Evolutionary conservation across 139 green algal genomes (phyloP).

Genomic region (Chlorella sp.): DNA sequence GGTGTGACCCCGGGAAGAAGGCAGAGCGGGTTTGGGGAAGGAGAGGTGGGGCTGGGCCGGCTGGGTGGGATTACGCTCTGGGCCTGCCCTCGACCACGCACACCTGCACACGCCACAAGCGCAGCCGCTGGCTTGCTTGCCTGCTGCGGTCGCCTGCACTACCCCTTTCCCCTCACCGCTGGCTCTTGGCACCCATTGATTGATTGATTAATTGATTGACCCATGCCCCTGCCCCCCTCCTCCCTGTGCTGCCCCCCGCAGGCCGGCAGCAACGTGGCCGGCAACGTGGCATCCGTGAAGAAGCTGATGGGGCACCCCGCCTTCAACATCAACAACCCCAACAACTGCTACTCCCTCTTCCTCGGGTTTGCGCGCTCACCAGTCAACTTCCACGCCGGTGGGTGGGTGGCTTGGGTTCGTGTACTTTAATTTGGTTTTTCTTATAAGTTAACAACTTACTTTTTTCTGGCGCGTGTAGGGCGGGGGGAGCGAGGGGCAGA

Average conservation of each 20-base stretch:
- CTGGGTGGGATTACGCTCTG: too few relatives aligned
- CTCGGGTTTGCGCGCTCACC: slow-evolving; percentile 78
- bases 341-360: slow-evolving; percentile 86
- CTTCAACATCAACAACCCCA: slow-evolving; percentile 96
- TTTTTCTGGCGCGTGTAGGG: too few relatives aligned
- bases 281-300: slow-evolving; percentile 83
- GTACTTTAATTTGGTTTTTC: too few relatives aligned
- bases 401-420: neutral
- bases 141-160: neutral
- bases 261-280: slow-evolving; percentile 71
- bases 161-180: neutral
- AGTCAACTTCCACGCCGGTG: slow-evolving; percentile 94
- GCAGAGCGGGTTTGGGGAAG: too few relatives aligned
- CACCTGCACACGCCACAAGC: too few relatives aligned
- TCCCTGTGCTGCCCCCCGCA: slow-evolving; percentile 37
- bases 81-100: too few relatives aligned
- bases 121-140: neutral
- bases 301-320: slow-evolving; percentile 82
- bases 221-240: neutral
- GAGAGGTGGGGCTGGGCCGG: too few relatives aligned
- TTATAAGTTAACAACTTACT: too few relatives aligned
- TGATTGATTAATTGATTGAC: too few relatives aligned
- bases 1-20: too few relatives aligned
- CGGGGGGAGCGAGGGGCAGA: neutral
- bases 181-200: too few relatives aligned